These are phyloP conservation scores for Pyricularia pennisetigena DNA, from an alignment of 2,329 filamentous ascomycete genomes.

Conservation along the genomic window DNA sequence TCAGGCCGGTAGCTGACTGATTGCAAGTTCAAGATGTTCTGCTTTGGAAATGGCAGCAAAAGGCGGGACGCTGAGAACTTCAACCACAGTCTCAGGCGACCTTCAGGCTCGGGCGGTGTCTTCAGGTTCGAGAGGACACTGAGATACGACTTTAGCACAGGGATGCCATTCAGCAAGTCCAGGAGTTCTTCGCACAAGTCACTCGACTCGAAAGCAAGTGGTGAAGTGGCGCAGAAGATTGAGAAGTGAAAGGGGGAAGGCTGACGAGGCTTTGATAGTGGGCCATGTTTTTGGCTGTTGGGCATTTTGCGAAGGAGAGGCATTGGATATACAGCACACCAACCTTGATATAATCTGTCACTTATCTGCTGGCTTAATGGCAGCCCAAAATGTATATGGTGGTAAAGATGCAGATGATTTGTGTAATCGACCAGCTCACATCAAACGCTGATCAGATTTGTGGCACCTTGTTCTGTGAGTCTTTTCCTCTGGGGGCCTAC, in stretches of 20 bases:
- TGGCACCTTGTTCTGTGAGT: neutral
- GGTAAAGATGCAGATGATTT: neutral
- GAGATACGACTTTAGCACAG: neutral
- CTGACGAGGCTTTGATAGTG: neutral
- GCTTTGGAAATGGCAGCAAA: neutral
- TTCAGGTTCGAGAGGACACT: neutral
- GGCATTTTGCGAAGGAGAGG: neutral
- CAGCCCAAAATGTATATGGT: neutral
- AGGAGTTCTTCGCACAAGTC: neutral
- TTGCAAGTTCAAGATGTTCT: neutral
- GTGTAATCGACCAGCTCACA: neutral
- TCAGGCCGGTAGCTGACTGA: neutral
- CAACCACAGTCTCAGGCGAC: neutral
- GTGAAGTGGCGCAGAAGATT: neutral
- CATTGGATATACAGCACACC: neutral
- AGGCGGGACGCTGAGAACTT: neutral
- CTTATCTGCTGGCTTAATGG: neutral
- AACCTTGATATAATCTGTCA: neutral
- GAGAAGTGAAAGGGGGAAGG: neutral
- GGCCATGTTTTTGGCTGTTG: neutral
- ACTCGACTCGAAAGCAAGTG: neutral
- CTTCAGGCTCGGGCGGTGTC: neutral
- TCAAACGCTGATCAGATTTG: neutral
- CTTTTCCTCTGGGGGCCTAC: neutral
- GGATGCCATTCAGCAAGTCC: neutral